Percentiles rank a stretch among this genome's conserved stretches.
phyloP scores from a whole-genome alignment of 768 basidiomycete species.

The Amanita inopinata region DNA sequence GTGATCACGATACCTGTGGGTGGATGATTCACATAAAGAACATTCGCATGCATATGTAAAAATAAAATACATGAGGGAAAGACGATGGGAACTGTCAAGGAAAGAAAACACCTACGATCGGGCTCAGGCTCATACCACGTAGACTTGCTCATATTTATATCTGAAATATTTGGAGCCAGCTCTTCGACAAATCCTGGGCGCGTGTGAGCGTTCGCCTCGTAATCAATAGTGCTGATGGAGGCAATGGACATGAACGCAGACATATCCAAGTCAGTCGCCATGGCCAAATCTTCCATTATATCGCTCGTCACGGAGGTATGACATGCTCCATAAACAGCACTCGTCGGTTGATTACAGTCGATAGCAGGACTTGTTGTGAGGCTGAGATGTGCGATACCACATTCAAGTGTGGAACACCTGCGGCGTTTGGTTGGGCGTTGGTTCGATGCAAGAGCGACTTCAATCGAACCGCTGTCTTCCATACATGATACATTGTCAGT shows the following conservation, averaged over 20 bases:
- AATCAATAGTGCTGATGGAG: no score
- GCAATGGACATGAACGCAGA: neutral
- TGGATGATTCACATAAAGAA: conserved; percentile 8
- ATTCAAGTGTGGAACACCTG: conserved; percentile 41
- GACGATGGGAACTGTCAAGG: neutral
- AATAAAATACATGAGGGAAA: no score
- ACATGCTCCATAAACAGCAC: conserved; percentile 11
- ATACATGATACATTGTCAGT: no score
- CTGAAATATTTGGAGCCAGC: conserved; percentile 23
- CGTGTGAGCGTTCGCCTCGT: conserved; percentile 7
- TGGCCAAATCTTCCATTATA: conserved; percentile 8
- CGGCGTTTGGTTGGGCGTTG: conserved; percentile 30
- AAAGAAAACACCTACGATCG: conserved; percentile 39
- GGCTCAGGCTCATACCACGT: conserved; percentile 67
- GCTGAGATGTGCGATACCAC: conserved; percentile 45
- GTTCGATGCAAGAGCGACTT: no score
- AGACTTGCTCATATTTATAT: conserved; percentile 52
- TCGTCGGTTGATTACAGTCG: no score
- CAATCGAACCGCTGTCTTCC: no score
- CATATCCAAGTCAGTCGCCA: conserved; percentile 12
- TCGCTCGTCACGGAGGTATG: conserved; percentile 6
- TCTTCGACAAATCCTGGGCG: conserved; percentile 34
- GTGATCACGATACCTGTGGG: conserved; percentile 53
- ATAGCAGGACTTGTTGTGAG: conserved; percentile 17
- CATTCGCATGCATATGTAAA: no score